Conservation (phyloP, 768 basidiomycete genomes). For the Termitomyces sp. region DNA sequence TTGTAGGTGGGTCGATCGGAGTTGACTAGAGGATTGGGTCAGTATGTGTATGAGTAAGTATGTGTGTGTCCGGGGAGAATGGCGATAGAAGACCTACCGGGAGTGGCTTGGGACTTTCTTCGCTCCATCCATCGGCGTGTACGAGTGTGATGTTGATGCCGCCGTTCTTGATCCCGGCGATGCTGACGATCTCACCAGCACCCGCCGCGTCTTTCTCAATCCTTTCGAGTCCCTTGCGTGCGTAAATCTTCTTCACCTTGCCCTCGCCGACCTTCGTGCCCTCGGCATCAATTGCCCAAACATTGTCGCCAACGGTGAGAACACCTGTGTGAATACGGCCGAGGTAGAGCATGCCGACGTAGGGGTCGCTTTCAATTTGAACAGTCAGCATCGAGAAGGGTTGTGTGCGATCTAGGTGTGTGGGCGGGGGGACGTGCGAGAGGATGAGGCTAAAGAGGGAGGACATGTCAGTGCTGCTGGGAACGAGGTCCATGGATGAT, state of each 20-base stretch:
- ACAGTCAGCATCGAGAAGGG: slow-evolving; percentile 51
- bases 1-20: slow-evolving; percentile 47
- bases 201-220: slow-evolving; percentile 39
- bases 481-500: slow-evolving; percentile 3
- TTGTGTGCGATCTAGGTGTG: slow-evolving; percentile 27
- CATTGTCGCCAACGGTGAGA: slow-evolving; percentile 32
- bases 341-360: slow-evolving; percentile 44
- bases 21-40: slow-evolving; percentile 22
- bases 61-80: neutral
- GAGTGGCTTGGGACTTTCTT: slow-evolving; percentile 32
- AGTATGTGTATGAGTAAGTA: neutral
- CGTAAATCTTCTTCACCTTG: slow-evolving; percentile 42
- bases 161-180: slow-evolving; percentile 43
- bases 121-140: slow-evolving; percentile 39
- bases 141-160: slow-evolving; percentile 43
- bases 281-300: slow-evolving; percentile 33
- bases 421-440: slow-evolving; percentile 33
- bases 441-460: slow-evolving; percentile 43
- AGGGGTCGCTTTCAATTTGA: slow-evolving; percentile 46
- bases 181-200: slow-evolving; percentile 45
- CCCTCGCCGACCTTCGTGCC: slow-evolving; percentile 46
- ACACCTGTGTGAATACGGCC: slow-evolving; percentile 40
- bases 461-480: slow-evolving; percentile 27
- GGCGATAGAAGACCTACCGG: slow-evolving; percentile 23
- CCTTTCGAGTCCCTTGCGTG: slow-evolving; percentile 33